Evolutionary conservation across 345 rosid genomes (phyloP).

Genomic region (Hibiscus mutabilis): DNA sequence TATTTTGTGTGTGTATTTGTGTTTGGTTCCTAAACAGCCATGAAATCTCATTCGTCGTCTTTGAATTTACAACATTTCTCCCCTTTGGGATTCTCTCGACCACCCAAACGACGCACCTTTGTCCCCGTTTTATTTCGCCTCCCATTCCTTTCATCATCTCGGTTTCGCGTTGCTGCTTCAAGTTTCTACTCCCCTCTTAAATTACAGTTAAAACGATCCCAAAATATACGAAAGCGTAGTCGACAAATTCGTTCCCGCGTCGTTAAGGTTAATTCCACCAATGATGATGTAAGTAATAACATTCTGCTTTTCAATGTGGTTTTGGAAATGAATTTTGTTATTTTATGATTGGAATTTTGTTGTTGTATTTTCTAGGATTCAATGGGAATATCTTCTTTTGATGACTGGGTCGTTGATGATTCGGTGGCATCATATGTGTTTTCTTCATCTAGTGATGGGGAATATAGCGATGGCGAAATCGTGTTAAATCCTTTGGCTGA

Average conservation of each 20-base stretch:
- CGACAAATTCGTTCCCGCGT: conserved; percentile 14
- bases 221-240: conserved; percentile 16
- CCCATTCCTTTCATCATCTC: conserved; percentile 5
- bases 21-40: conserved; percentile 7
- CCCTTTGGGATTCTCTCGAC: not conserved
- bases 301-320: not conserved
- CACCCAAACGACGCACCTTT: not conserved
- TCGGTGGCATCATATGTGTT: conserved; percentile 25
- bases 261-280: not conserved
- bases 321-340: not conserved
- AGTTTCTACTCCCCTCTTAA: not conserved
- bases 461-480: conserved; percentile 69
- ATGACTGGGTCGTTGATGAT: conserved; percentile 41
- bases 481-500: conserved; percentile 43
- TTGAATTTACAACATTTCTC: conserved; percentile 12
- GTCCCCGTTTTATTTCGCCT: not conserved
- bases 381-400: conserved; percentile 30
- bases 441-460: conserved; percentile 75
- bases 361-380: conserved; percentile 32
- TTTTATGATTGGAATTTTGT: not conserved
- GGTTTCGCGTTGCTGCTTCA: not conserved
- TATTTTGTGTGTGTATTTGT: not conserved
- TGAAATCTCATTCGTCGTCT: conserved; percentile 27
- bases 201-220: conserved; percentile 13
- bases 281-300: conserved; percentile 34